Conservation (phyloP, 2,329 filamentous ascomycete genomes). For the Fusarium sterilihyphosum region DNA sequence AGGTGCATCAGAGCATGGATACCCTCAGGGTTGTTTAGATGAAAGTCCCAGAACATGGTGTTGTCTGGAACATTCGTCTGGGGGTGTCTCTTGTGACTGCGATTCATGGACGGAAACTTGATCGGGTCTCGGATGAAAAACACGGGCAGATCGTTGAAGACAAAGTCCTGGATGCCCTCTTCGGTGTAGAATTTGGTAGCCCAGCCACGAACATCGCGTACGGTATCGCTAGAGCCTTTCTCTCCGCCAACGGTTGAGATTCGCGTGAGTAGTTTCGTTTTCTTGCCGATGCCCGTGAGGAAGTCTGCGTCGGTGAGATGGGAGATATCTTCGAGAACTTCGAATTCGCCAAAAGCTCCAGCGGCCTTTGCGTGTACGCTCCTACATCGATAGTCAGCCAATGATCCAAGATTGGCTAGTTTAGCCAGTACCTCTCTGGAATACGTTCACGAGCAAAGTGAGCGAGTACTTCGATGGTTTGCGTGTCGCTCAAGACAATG, state of each 20-base stretch:
- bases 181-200: conserved; percentile 48
- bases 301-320: conserved; percentile 22
- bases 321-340: conserved; percentile 17
- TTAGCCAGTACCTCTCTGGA: conserved; percentile 59
- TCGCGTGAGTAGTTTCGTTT: not conserved
- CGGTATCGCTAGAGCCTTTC: conserved; percentile 71
- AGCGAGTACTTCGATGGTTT: conserved; percentile 64
- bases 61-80: conserved; percentile 53
- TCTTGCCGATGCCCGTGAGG: conserved; percentile 5
- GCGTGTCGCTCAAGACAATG: conserved; percentile 60
- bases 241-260: conserved; percentile 64
- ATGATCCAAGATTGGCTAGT: accelerated
- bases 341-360: conserved; percentile 19
- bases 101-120: conserved; percentile 58
- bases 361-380: conserved; percentile 25
- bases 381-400: not conserved
- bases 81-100: conserved; percentile 57
- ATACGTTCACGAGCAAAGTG: conserved; percentile 69
- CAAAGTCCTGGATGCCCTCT: conserved; percentile 44
- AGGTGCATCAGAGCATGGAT: conserved; percentile 62
- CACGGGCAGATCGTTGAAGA: conserved; percentile 58
- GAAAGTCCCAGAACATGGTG: conserved; percentile 52
- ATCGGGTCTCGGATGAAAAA: conserved; percentile 60
- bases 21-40: conserved; percentile 50
- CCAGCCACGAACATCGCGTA: conserved; percentile 74